These are phyloP conservation scores for Rubia peregrina DNA, from an alignment of 305 asterid genomes.

Conservation along the genomic window DNA sequence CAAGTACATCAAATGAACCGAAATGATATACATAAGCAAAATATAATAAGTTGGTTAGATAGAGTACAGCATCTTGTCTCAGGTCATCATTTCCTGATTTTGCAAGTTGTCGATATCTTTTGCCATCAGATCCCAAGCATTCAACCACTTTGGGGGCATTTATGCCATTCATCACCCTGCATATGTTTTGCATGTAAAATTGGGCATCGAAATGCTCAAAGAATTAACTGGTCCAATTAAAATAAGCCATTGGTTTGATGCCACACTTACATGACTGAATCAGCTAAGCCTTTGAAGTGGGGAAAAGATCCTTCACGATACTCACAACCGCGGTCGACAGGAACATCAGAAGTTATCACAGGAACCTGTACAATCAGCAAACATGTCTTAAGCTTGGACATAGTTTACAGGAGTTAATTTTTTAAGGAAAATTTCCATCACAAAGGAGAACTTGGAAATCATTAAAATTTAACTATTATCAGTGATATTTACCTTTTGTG, in stretches of 20 bases:
- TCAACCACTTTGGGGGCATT: constrained; percentile 99
- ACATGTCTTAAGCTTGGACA: constrained; percentile 2
- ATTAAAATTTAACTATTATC: neutral
- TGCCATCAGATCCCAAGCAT: constrained; percentile 93
- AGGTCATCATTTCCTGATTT: constrained; percentile 99
- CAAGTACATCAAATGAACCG: neutral
- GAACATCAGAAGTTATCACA: constrained; percentile 78
- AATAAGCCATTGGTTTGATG: neutral
- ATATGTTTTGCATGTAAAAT: constrained; percentile 14
- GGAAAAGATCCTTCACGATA: constrained; percentile 86
- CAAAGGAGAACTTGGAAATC: neutral
- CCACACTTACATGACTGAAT: constrained; percentile 78
- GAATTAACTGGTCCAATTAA: neutral
- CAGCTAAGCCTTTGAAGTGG: constrained; percentile 83
- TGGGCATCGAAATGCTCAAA: neutral
- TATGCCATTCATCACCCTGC: constrained; percentile 95
- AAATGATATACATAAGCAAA: neutral
- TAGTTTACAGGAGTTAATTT: neutral
- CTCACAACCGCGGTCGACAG: constrained; percentile 82
- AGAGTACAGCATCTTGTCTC: constrained; percentile 92
- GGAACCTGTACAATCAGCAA: constrained; percentile 60
- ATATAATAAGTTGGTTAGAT: neutral
- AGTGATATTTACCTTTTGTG: neutral
- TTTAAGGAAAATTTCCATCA: neutral
- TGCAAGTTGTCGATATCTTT: constrained; percentile 84